These are phyloP conservation scores for Termitomyces sp. DNA, from an alignment of 768 basidiomycete species.

Conservation along the genomic window DNA sequence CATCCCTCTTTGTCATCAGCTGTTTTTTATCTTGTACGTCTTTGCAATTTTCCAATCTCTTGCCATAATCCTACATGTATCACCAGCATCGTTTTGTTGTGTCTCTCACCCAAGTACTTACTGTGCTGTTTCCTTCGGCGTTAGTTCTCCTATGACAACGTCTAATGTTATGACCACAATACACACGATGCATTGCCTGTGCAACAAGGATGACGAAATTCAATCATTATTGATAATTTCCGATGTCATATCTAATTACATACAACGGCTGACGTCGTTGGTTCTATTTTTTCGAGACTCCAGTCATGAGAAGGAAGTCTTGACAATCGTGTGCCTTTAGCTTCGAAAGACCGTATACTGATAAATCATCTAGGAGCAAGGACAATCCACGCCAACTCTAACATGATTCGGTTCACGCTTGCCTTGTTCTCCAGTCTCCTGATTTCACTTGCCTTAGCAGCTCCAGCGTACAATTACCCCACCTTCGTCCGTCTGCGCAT, in stretches of 20 bases:
- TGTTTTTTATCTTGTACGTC: background rate
- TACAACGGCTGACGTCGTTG: background rate
- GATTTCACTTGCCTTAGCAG: background rate
- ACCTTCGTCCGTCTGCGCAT: constrained; percentile 31
- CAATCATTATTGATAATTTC: no score
- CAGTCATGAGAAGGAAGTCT: background rate
- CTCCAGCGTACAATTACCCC: background rate
- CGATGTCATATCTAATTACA: background rate
- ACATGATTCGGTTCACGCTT: background rate
- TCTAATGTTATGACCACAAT: background rate
- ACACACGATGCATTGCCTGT: background rate
- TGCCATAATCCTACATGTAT: background rate
- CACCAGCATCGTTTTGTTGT: background rate
- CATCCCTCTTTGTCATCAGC: background rate
- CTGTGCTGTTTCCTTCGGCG: background rate
- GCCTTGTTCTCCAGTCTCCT: background rate
- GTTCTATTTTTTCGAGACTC: background rate
- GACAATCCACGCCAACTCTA: background rate
- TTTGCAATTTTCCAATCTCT: background rate
- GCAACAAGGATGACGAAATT: background rate
- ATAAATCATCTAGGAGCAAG: background rate
- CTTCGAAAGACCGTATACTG: background rate
- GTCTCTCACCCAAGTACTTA: background rate
- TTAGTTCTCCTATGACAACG: background rate
- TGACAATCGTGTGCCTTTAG: background rate